Conservation (phyloP, 495 filamentous ascomycete genomes). For the Tuber melanosporum region DNA sequence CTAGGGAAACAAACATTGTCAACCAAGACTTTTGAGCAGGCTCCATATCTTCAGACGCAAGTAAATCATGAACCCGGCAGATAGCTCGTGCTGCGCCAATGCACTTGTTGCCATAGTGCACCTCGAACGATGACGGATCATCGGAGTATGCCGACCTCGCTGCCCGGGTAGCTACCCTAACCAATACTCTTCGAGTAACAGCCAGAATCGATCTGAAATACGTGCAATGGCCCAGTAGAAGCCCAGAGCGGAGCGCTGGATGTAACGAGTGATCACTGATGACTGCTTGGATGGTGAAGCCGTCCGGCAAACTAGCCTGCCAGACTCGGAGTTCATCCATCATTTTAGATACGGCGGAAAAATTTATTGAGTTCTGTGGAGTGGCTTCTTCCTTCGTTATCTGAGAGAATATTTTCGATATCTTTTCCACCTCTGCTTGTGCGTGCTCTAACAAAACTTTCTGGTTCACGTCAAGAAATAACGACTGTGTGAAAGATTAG, state of each 20-base stretch:
- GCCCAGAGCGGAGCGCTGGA: conserved; percentile 13
- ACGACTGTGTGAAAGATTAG: background rate
- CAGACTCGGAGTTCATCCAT: conserved; percentile 28
- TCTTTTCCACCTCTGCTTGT: conserved; percentile 16
- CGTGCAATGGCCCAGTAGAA: conserved; percentile 31
- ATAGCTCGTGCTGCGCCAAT: conserved; percentile 30
- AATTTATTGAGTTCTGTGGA: conserved; percentile 31
- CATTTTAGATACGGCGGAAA: conserved; percentile 17
- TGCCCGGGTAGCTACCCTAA: conserved; percentile 32
- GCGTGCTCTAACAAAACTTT: background rate
- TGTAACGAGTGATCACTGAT: conserved; percentile 32
- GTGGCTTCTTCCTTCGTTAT: conserved; percentile 27
- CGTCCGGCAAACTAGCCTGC: conserved; percentile 20
- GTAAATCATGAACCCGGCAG: conserved; percentile 23
- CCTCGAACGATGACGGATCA: conserved; percentile 22
- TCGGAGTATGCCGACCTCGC: conserved; percentile 25
- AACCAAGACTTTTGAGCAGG: conserved; percentile 26
- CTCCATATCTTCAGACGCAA: conserved; percentile 25
- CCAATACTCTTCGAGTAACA: conserved; percentile 27
- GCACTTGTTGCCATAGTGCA: conserved; percentile 34
- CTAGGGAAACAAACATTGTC: conserved; percentile 23
- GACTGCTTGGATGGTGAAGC: conserved; percentile 23
- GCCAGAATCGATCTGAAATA: conserved; percentile 29
- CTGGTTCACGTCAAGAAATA: background rate
- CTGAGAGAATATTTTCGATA: conserved; percentile 21